Conservation (phyloP, 208 protist species). For the Acanthamoeba castellanii region DNA sequence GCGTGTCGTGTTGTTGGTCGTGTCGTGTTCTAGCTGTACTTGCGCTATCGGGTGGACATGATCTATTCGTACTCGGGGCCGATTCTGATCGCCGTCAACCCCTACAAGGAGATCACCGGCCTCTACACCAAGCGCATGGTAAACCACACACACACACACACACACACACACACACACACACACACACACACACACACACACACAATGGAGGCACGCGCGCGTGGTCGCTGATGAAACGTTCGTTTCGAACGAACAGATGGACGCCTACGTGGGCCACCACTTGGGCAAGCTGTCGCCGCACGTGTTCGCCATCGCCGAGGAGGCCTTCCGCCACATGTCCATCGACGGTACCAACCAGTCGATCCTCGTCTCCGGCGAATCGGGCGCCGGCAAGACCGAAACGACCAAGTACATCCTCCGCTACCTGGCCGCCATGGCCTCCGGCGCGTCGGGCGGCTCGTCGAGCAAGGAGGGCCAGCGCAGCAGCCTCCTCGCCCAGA, state of each 20-base stretch:
- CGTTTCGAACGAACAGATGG: constrained; percentile 22
- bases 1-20: background rate
- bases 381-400: constrained; percentile 84
- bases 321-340: constrained; percentile 59
- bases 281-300: constrained; percentile 82
- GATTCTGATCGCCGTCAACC: constrained; percentile 89
- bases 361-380: constrained; percentile 83
- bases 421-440: constrained; percentile 75
- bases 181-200: no score
- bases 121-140: constrained; percentile 73
- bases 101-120: constrained; percentile 89
- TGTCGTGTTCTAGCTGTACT: background rate
- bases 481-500: constrained; percentile 27
- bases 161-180: no score
- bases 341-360: constrained; percentile 79
- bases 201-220: constrained; percentile 37
- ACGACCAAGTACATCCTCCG: constrained; percentile 81
- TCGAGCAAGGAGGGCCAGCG: constrained; percentile 9
- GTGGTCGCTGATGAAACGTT: constrained; percentile 78
- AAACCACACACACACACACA: no score
- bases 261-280: constrained; percentile 59
- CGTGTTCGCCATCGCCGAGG: constrained; percentile 83
- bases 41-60: constrained; percentile 72
- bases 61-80: constrained; percentile 74
- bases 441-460: background rate